Conservation (phyloP, 129 eudicot genomes). For the Centaurea solstitialis region DNA sequence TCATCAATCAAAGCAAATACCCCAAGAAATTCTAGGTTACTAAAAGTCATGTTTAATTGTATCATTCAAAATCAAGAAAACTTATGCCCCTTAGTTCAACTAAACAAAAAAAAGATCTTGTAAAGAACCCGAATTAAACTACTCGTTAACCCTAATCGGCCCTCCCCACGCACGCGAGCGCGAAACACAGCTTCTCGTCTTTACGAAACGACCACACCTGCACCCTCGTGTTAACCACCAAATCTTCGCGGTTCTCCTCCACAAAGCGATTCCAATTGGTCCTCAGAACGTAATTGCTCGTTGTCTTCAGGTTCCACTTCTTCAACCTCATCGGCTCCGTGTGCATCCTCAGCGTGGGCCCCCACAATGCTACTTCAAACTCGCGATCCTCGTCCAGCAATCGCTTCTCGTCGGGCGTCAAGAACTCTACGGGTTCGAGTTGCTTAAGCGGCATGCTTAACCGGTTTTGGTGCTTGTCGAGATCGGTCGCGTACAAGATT, state of each 20-base stretch:
- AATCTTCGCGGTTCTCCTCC: not conserved
- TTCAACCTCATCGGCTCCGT: not conserved
- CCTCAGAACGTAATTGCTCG: not conserved
- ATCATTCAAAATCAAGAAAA: too few relatives aligned
- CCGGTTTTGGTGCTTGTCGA: not conserved
- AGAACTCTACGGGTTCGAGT: constrained; percentile 2
- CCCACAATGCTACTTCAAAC: constrained; percentile 2
- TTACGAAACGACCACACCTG: constrained; percentile 31
- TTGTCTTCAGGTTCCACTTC: not conserved
- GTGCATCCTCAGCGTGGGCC: constrained; percentile 18
- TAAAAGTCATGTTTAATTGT: too few relatives aligned
- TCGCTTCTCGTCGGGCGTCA: not conserved
- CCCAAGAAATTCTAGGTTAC: too few relatives aligned
- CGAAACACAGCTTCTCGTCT: not conserved
- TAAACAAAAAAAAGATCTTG: too few relatives aligned
- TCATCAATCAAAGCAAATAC: too few relatives aligned
- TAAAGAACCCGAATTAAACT: too few relatives aligned
- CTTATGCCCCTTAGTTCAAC: too few relatives aligned
- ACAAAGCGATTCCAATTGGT: constrained; percentile 14
- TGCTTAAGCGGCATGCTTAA: constrained; percentile 20
- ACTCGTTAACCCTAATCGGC: not conserved
- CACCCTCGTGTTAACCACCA: not conserved
- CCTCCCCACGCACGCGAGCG: constrained; percentile 5
- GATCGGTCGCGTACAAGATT: not conserved
- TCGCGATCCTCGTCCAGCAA: not conserved